phyloP scores from a whole-genome alignment of 768 basidiomycete species.

The Suillus luteus region DNA sequence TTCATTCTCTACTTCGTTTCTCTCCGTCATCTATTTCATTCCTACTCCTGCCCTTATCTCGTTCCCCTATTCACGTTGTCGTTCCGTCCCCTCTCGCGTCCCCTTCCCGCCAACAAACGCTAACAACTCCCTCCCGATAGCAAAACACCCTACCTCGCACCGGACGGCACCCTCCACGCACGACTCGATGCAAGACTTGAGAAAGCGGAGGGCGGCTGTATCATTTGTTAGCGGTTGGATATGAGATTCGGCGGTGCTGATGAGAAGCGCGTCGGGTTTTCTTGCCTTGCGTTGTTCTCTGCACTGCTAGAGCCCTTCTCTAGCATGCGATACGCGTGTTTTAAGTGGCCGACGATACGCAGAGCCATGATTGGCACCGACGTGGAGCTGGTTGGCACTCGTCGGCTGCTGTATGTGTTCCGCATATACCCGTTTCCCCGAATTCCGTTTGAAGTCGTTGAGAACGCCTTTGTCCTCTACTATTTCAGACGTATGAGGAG shows the following conservation, averaged over 20 bases:
- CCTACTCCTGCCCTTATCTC: not conserved
- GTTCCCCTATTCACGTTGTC: not conserved
- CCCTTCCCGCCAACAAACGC: not conserved
- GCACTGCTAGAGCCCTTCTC: not conserved
- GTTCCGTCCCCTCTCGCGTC: not conserved
- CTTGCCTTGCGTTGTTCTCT: too few relatives aligned
- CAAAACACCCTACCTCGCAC: constrained; percentile 48
- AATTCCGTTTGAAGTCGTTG: not conserved
- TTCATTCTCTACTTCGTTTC: not conserved
- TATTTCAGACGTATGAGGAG: not conserved
- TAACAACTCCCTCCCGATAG: constrained; percentile 22
- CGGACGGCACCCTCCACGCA: constrained; percentile 46
- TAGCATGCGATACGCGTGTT: not conserved
- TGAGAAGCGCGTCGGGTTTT: not conserved
- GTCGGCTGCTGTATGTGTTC: not conserved
- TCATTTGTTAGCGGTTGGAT: constrained; percentile 39
- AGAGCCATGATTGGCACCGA: not conserved
- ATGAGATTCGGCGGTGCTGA: not conserved
- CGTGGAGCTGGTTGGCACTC: not conserved
- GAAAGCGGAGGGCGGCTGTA: constrained; percentile 39
- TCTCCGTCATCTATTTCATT: not conserved
- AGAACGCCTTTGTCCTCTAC: not conserved
- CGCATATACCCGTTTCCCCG: not conserved
- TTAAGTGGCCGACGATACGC: not conserved
- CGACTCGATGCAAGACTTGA: constrained; percentile 49